These are phyloP conservation scores for Aureobasidium sp. DNA, from an alignment of 2,329 filamentous ascomycete genomes.

Conservation along the genomic window DNA sequence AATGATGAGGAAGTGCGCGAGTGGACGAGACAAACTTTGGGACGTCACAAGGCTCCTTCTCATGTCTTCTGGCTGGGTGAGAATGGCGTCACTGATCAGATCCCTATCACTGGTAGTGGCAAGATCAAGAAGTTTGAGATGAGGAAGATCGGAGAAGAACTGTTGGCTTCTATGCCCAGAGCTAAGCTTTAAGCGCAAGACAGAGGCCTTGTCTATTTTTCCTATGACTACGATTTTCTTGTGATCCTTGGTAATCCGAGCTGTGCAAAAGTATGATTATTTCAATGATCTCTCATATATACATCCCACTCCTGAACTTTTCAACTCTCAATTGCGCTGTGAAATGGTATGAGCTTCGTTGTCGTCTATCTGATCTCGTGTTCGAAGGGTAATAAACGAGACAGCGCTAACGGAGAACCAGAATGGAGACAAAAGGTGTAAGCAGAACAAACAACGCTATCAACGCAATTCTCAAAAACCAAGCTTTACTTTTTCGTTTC, in stretches of 20 bases:
- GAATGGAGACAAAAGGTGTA: too few relatives aligned
- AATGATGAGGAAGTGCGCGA: constrained; percentile 26
- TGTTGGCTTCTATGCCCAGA: constrained; percentile 7
- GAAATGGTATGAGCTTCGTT: too few relatives aligned
- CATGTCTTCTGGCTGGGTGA: constrained; percentile 69
- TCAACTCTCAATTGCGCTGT: too few relatives aligned
- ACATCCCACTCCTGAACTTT: too few relatives aligned
- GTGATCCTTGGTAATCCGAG: not conserved
- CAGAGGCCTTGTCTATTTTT: not conserved
- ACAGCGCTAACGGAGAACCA: not conserved
- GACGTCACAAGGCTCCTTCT: constrained; percentile 47
- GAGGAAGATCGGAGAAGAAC: constrained; percentile 15
- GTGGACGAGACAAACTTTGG: constrained; percentile 31
- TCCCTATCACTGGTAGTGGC: constrained; percentile 36
- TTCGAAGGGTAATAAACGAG: too few relatives aligned
- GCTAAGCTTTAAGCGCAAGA: not conserved
- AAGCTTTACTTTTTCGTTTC: too few relatives aligned
- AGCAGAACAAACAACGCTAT: not conserved
- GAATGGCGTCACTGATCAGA: constrained; percentile 25
- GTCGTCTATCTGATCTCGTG: too few relatives aligned
- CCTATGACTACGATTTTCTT: not conserved
- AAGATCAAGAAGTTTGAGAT: constrained; percentile 37
- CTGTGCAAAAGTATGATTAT: not conserved
- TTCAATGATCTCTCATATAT: too few relatives aligned
- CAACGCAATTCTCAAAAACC: not conserved